Base-by-base conservation (phyloP, 192 early-diverging fungal genomes). In the Mortierella claussenii region DNA sequence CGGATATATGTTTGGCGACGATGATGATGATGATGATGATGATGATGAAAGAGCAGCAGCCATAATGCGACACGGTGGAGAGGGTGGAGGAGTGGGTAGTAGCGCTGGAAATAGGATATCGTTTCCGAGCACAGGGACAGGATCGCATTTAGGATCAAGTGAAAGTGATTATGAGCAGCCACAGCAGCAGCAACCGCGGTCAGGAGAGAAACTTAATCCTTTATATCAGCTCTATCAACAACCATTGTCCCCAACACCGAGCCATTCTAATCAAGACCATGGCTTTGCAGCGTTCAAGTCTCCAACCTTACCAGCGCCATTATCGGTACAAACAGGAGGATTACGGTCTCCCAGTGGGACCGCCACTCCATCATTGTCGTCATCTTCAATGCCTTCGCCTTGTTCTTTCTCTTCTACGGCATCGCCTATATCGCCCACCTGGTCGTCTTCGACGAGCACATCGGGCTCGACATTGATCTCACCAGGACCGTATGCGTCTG, bases 111-210 rank as follows among this genome's bases (percentile, higher is more conserved):
- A 62, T 40, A 42, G 73, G 8, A 59, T 76, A 18, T 76, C 73
- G n/a, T 62, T 76, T 27, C 73, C 73, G 12, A 76, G 73, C 36
- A 76, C 73, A 11, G 59, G 52, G 15, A 37, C 57, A 11, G 73
- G 73, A 31, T 76, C 73, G 0, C 40, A 61, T 56, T 17, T 57
- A 18, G 73, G 49, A 11, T 76, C 73, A 2, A 67, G 65, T 45
- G 73, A 37, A n/a, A 76, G 73, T 61, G 73, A 76, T 15, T 45
- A 57, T 24, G 64, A 76, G 9, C 56, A 64, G 17, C 54, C 47
- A 18, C 27, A 59, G 5, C 45, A 9, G 32, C 21, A 23, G 32
- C 68, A 44, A 40, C 49, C n/a, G 40, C 33, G 31, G 24, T 10
- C 28, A 18, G 20, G 27, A 37, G 27, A 27, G n/a, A 23, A 60